These are phyloP conservation scores for Neonectria hederae DNA, from an alignment of 2,329 filamentous ascomycete genomes.

Conservation along the genomic window DNA sequence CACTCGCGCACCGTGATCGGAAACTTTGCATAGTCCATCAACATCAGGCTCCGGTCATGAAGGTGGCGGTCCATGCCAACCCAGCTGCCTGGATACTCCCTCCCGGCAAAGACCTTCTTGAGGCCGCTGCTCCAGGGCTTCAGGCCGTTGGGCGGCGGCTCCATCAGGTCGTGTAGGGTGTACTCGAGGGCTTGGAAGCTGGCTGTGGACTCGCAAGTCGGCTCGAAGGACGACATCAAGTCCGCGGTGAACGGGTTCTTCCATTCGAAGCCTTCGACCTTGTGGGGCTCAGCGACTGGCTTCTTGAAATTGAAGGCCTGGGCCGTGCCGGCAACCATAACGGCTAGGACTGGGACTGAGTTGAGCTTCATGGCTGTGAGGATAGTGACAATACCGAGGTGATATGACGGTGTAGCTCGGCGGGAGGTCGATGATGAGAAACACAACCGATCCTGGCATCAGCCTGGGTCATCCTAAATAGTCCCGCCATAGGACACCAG, in stretches of 20 bases:
- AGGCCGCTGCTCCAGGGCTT: conserved; percentile 52
- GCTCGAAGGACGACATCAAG: conserved; percentile 43
- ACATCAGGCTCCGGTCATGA: conserved; percentile 57
- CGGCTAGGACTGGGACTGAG: conserved; percentile 14
- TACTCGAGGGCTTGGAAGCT: conserved; percentile 53
- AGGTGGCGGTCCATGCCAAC: conserved; percentile 62
- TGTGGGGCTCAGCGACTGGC: conserved; percentile 43
- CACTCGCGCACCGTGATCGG: conserved; percentile 57
- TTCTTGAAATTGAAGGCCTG: conserved; percentile 43
- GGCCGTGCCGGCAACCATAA: conserved; percentile 30
- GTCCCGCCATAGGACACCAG: not conserved
- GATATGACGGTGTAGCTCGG: not conserved
- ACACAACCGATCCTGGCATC: not conserved
- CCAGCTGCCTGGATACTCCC: conserved; percentile 62
- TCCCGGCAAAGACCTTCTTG: conserved; percentile 51
- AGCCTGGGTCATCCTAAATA: conserved; percentile 22
- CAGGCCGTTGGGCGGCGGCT: conserved; percentile 51
- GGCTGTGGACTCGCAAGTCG: conserved; percentile 47
- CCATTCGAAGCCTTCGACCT: conserved; percentile 54
- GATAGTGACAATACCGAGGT: not conserved
- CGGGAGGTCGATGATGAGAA: not conserved
- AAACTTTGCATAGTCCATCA: conserved; percentile 57
- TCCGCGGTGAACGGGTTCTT: conserved; percentile 50
- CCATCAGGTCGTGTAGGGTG: conserved; percentile 55
- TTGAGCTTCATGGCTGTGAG: conserved; percentile 38